Percentiles rank a stretch among this genome's conserved stretches.
Evolutionary conservation across 805 yeast species (phyloP).

Genomic region (Yamadazyma sp.): DNA sequence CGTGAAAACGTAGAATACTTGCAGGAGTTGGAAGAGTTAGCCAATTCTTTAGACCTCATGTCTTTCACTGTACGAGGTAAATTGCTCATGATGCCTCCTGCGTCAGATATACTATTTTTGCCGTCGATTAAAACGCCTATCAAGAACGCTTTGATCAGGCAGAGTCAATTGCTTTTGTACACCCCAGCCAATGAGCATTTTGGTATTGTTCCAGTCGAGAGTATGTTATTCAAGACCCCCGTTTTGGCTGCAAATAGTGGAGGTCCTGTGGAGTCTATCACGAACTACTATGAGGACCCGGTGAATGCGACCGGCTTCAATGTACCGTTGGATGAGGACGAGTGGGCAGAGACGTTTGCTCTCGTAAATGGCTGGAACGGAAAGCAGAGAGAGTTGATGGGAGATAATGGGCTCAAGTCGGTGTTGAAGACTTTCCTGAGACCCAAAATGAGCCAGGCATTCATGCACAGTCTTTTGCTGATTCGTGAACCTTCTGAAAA

Average conservation of each 20-base stretch:
- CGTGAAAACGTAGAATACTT: conserved; percentile 74
- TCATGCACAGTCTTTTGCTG: conserved; percentile 19
- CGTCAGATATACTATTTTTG: conserved; percentile 62
- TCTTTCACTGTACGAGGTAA: conserved; percentile 46
- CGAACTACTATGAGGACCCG: conserved; percentile 28
- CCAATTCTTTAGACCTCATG: conserved; percentile 45
- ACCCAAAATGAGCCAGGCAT: conserved; percentile 41
- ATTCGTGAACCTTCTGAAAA: conserved; percentile 2
- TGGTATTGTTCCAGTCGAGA: conserved; percentile 96
- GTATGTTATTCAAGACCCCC: conserved; percentile 81
- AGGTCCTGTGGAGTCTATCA: conserved; percentile 86
- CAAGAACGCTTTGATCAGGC: conserved; percentile 59
- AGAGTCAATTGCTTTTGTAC: conserved; percentile 65
- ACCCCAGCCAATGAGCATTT: conserved; percentile 94
- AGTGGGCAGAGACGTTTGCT: conserved; percentile 57
- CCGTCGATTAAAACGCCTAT: conserved; percentile 73
- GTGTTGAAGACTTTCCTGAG: conserved; percentile 44
- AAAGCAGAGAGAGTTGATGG: conserved; percentile 23
- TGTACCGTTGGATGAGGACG: conserved; percentile 43
- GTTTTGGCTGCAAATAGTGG: conserved; percentile 87
- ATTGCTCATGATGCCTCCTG: conserved; percentile 32
- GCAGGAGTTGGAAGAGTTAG: conserved; percentile 53
- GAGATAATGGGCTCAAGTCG: conserved; percentile 37
- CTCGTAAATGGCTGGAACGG: conserved; percentile 28
- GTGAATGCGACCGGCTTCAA: conserved; percentile 63